Evolutionary conservation across 106 monocot genomes (phyloP), one percentile per base, ranked within the genome.

Genomic region (Acorus gramineus): DNA sequence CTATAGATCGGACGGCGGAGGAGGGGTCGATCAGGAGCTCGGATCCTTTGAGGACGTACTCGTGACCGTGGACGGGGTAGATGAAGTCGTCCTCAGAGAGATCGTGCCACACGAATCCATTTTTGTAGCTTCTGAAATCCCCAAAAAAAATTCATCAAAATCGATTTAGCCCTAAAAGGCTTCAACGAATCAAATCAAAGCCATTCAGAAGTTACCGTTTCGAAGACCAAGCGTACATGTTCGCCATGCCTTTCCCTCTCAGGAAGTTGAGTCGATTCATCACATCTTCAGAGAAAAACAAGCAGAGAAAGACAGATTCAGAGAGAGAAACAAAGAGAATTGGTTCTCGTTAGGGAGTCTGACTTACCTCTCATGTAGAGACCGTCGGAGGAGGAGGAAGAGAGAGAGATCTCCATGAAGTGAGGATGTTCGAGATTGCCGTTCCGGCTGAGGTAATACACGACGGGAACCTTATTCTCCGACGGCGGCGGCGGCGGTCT

Each of bases 381-480:
- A 0, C 86, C 89, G 8, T 84, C 79, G 52, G 50, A 8, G n/a
- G 82, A 81, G 65, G 84, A 28, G 28, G 28, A 28, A 28, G 28
- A 75, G 54, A 86, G 77, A 14, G 89, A 44, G 12, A 94, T 84
- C 71, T 94, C 89, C 82, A 90, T 90, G 86, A 94, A 89, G 63
- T 94, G 94, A 1, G 94, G 94, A 7, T 94, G 94, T 66, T 94
- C 94, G 52, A 94, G 78, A 6, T 86, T 84, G 44, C 89, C 89
- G 50, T 84, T 84, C 11, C 86, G 66, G 11, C 75, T 81, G 62
- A 94, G 82, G 43, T 94, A 94, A 69, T 94, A 94, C 9, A 94
- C 79, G 4, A 93, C 89, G 0, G 89, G 71, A 5, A 86, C 89
- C 64, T 75, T 85, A 63, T 68, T 66, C 12, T 55, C 75, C n/a